Conservation (phyloP, 1,139 yeast genomes). For the Insectozyma bohioensis region DNA sequence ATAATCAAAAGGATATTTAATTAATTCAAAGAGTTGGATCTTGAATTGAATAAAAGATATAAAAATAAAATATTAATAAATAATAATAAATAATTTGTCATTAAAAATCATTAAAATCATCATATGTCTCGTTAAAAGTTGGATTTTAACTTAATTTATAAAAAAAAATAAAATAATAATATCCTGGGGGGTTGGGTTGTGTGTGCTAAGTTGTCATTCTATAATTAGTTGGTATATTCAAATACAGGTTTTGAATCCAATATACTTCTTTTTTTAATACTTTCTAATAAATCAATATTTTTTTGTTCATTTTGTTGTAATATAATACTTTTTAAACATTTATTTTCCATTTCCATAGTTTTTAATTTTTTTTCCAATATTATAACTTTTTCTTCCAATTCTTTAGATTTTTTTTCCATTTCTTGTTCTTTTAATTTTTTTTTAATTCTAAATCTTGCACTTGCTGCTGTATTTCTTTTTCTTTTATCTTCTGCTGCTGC, state of each 20-base stretch:
- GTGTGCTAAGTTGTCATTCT: too few relatives aligned
- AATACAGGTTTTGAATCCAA: slow-evolving; percentile 32
- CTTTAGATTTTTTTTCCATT: slow-evolving; percentile 50
- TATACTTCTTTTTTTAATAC: slow-evolving; percentile 42
- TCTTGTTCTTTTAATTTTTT: slow-evolving; percentile 60
- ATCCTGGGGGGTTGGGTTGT: too few relatives aligned
- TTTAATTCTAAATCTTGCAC: slow-evolving; percentile 61
- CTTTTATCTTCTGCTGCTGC: slow-evolving; percentile 40
- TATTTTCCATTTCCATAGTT: slow-evolving; percentile 76
- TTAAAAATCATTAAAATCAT: too few relatives aligned
- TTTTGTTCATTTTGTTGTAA: slow-evolving; percentile 49
- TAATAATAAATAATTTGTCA: too few relatives aligned
- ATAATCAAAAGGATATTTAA: too few relatives aligned
- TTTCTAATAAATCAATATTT: slow-evolving; percentile 39
- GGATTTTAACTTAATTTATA: slow-evolving; percentile 4
- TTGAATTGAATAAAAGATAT: too few relatives aligned
- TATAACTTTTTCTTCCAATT: slow-evolving; percentile 40
- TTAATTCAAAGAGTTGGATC: too few relatives aligned
- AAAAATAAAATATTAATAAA: too few relatives aligned
- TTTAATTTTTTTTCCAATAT: slow-evolving; percentile 44
- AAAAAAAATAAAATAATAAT: too few relatives aligned
- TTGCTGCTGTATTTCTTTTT: slow-evolving; percentile 61
- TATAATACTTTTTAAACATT: slow-evolving; percentile 54
- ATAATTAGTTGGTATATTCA: slow-evolving; percentile 24
- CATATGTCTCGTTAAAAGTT: slow-evolving; percentile 7